Conservation (phyloP, 1,284 basidiomycete genomes). For the Moesziomyces sp. region DNA sequence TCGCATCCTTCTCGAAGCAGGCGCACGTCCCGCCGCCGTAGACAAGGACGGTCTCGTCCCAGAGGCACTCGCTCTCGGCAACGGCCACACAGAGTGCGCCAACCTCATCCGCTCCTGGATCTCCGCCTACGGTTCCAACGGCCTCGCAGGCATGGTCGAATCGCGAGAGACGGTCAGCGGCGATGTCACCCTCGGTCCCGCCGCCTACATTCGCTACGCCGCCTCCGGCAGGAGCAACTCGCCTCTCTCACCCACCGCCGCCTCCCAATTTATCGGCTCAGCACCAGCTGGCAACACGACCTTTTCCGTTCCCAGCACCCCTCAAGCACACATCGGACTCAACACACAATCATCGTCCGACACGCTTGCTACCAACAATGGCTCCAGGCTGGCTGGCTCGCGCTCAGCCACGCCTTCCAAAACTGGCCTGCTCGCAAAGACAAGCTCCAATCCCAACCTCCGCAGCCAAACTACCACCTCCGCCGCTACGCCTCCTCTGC, state of each 20-base stretch:
- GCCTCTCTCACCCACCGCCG: slow-evolving; percentile 14
- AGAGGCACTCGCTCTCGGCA: slow-evolving; percentile 53
- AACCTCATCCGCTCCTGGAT: slow-evolving; percentile 53
- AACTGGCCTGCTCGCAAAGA: slow-evolving; percentile 22
- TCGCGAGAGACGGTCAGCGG: slow-evolving; percentile 43
- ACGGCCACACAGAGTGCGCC: slow-evolving; percentile 49
- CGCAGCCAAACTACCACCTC: slow-evolving; percentile 8
- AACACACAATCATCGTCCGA: slow-evolving; percentile 17
- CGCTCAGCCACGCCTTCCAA: slow-evolving; percentile 4
- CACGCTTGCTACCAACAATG: slow-evolving; percentile 11
- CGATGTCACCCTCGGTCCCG: slow-evolving; percentile 34
- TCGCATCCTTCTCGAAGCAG: slow-evolving; percentile 56
- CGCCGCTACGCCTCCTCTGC: slow-evolving; percentile 9
- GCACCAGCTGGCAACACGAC: not conserved
- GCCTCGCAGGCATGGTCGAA: slow-evolving; percentile 43
- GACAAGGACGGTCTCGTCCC: slow-evolving; percentile 57
- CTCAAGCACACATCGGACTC: slow-evolving; percentile 5
- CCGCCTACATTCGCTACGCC: slow-evolving; percentile 45
- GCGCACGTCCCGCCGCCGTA: slow-evolving; percentile 51
- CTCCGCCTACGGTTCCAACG: slow-evolving; percentile 52
- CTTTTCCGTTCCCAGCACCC: slow-evolving; percentile 4
- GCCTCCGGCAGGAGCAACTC: slow-evolving; percentile 21
- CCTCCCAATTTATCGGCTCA: slow-evolving; percentile 1
- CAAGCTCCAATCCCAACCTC: slow-evolving; percentile 54
- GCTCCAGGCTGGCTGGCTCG: slow-evolving; percentile 1